phyloP scores from a whole-genome alignment of 805 yeast species.

The Yarrowia divulgata region DNA sequence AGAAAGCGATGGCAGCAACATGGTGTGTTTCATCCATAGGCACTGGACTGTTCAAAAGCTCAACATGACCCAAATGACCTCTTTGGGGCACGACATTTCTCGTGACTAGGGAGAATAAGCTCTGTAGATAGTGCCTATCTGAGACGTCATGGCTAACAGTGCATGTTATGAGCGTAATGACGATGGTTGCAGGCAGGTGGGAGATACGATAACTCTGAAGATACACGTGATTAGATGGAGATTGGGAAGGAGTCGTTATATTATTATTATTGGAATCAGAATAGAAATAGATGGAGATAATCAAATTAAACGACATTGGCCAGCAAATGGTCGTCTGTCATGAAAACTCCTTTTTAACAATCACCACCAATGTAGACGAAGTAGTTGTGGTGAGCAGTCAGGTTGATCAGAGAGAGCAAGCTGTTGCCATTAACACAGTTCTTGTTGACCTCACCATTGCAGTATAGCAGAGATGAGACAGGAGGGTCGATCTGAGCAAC shows the following conservation, averaged over 20 bases:
- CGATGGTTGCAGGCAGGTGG: slow-evolving; percentile 5
- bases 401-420: slow-evolving; percentile 9
- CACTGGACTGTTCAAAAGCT: background rate
- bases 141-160: slow-evolving; percentile 2
- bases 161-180: background rate
- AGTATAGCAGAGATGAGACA: background rate
- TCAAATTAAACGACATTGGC: background rate
- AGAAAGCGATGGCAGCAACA: background rate
- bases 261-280: background rate
- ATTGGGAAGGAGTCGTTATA: background rate
- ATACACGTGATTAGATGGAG: background rate
- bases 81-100: background rate
- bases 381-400: slow-evolving; percentile 22
- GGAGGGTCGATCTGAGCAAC: background rate
- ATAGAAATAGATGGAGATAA: background rate
- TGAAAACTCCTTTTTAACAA: background rate
- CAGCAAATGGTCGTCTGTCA: background rate
- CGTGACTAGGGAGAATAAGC: slow-evolving; percentile 14
- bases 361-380: slow-evolving; percentile 18
- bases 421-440: slow-evolving; percentile 39
- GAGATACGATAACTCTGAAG: background rate
- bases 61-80: background rate
- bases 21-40: background rate
- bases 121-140: slow-evolving; percentile 17
- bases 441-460: slow-evolving; percentile 37